Evolutionary conservation across 176 grass and related monocot species (phyloP), one percentile per base, ranked within the genome.

Genomic region (Ensete ventricosum): DNA sequence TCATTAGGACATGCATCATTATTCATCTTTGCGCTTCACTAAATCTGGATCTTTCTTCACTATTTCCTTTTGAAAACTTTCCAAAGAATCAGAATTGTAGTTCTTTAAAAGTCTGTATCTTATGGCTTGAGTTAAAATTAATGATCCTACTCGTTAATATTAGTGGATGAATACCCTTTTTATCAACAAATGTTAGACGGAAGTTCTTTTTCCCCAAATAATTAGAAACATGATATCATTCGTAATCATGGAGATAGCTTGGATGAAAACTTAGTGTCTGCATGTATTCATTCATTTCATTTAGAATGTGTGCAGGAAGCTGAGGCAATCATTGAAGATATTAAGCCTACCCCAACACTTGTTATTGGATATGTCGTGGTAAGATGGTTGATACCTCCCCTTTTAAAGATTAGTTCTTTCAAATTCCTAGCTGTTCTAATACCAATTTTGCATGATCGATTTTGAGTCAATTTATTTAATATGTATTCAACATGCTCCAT

Each of bases 271-370:
- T 7, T n/a, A 11, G 19, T 81, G 50, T 25, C 52, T 48, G 27
- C 6, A 43, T 17, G 17, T 11, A 65, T 67, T 73, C 26, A 73
- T 72, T 72, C 19, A 60, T 80, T 69, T 79, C 6, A 69, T 78
- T 84, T 79, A 4, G 79, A 79, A 79, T 57, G 20, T 80, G 14
- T 86, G 76, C 84, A 98, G 95, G 95, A 98, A 13, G 69, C 86
- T 64, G 90, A 98, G 82, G 88, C 87, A 89, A 94, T 98, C 72
- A 76, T 98, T 4, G 82, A 85, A 75, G 88, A 80, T 82, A 88
- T 99, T 85, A 99, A 91, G 59, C 82, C 78, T 79, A 94, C 88
- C 14, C 95, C 95, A 52, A 80, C 90, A 85, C 71, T 99, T 59
- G 79, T 91, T 55, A 62, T 90, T 64, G 83, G 85, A 77, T 94